These are phyloP conservation scores for Piper longum DNA, from an alignment of 164 flowering plant genomes.

Conservation along the genomic window DNA sequence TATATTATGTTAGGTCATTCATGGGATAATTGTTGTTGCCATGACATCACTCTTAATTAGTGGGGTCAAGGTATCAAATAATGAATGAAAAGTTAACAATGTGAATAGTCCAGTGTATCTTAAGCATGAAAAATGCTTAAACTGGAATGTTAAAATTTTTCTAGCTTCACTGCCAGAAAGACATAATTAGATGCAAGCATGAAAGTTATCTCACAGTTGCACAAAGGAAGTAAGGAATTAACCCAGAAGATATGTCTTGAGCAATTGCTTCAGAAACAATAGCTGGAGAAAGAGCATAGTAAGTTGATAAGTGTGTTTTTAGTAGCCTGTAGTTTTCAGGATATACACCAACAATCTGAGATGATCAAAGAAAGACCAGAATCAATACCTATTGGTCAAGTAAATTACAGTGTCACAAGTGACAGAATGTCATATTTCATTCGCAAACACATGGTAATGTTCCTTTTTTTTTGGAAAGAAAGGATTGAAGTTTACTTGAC, in stretches of 20 bases:
- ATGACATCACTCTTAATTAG: too few relatives aligned
- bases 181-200: slow-evolving; percentile 1
- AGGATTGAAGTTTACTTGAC: slow-evolving; percentile 37
- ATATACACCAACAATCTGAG: slow-evolving; percentile 76
- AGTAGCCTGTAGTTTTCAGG: slow-evolving; percentile 56
- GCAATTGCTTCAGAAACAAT: slow-evolving; percentile 38
- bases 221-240: slow-evolving; percentile 67
- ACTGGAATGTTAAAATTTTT: not conserved
- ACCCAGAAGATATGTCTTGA: slow-evolving; percentile 44
- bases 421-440: too few relatives aligned
- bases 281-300: slow-evolving; percentile 64
- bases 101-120: not conserved
- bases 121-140: not conserved
- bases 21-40: too few relatives aligned
- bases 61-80: too few relatives aligned
- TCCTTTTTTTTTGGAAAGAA: not conserved
- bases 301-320: slow-evolving; percentile 50
- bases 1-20: not conserved
- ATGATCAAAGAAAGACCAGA: slow-evolving; percentile 5
- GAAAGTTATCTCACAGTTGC: slow-evolving; percentile 50
- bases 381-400: too few relatives aligned
- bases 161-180: not conserved
- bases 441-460: too few relatives aligned
- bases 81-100: too few relatives aligned
- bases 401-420: too few relatives aligned